phyloP scores from a whole-genome alignment of 257 asterid species.

The Solanum tacnaense region DNA sequence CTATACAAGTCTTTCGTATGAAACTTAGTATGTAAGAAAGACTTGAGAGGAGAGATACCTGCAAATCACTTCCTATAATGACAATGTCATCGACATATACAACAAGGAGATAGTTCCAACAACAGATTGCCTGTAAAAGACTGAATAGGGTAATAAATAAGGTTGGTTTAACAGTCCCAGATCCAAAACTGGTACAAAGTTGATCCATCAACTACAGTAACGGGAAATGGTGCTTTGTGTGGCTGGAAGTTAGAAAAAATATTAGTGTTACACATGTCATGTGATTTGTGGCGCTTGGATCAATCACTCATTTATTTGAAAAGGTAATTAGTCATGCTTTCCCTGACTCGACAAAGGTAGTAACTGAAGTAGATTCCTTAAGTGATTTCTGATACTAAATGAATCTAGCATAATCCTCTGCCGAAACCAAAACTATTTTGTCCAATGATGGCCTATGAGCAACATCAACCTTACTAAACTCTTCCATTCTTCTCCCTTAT shows the following conservation, averaged over 20 bases:
- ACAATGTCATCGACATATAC: not conserved
- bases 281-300: not conserved
- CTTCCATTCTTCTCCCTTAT: not conserved
- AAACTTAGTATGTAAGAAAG: not conserved
- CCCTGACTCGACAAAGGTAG: not conserved
- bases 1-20: not conserved
- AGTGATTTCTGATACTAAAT: not conserved
- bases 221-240: not conserved
- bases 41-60: not conserved
- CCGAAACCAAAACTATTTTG: not conserved
- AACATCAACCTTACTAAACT: not conserved
- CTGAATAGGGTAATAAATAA: not conserved
- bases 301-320: not conserved
- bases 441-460: not conserved
- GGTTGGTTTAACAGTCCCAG: not conserved
- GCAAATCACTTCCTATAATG: not conserved
- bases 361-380: not conserved
- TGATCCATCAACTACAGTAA: not conserved
- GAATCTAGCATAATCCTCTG: not conserved
- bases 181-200: not conserved
- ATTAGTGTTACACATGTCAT: not conserved
- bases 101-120: not conserved
- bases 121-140: not conserved
- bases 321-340: not conserved
- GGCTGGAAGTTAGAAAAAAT: not conserved